A percentile compares a stretch with the other conserved stretches of the same genome.
Evolutionary conservation across 352 stramenopile genomes (phyloP).

Genomic region (Phytophthora kernoviae): DNA sequence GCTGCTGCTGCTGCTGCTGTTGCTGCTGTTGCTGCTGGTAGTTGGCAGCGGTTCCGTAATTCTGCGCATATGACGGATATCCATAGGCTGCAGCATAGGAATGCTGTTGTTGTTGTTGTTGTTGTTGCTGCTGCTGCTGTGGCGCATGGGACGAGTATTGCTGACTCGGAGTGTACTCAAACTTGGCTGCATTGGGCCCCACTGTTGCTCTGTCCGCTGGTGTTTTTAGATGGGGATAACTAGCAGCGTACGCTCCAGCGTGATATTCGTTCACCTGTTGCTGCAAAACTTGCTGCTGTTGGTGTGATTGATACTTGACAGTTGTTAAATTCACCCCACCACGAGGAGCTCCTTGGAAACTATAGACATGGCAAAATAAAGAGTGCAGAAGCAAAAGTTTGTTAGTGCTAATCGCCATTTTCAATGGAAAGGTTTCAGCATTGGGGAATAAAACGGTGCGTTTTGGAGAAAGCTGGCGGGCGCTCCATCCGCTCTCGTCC

Average conservation of each 20-base stretch:
- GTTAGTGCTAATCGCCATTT: background rate
- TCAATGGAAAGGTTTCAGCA: background rate
- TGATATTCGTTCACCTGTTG: conserved; percentile 47
- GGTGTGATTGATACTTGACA: conserved; percentile 36
- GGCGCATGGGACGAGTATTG: conserved; percentile 31
- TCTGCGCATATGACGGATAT: conserved; percentile 43
- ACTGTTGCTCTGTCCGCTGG: conserved; percentile 22
- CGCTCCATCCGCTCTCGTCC: conserved; percentile 7
- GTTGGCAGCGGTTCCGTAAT: conserved; percentile 31
- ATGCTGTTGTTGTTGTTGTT: conserved; percentile 28
- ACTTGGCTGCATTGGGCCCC: conserved; percentile 27
- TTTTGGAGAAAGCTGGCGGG: background rate
- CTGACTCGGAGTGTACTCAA: conserved; percentile 32
- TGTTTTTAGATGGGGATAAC: conserved; percentile 36
- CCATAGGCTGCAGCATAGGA: conserved; percentile 38
- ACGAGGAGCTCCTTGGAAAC: conserved; percentile 36
- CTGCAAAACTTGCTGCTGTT: conserved; percentile 34
- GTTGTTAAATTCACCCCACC: conserved; percentile 14
- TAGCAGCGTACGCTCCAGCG: conserved; percentile 24
- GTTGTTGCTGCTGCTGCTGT: conserved; percentile 28
- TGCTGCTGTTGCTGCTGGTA: conserved; percentile 42
- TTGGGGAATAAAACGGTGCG: background rate
- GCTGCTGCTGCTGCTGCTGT: conserved; percentile 27
- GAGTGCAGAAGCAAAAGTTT: conserved; percentile 3
- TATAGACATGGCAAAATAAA: no score